phyloP scores from a whole-genome alignment of 2,329 filamentous ascomycete species.

The Fusarium sp. region DNA sequence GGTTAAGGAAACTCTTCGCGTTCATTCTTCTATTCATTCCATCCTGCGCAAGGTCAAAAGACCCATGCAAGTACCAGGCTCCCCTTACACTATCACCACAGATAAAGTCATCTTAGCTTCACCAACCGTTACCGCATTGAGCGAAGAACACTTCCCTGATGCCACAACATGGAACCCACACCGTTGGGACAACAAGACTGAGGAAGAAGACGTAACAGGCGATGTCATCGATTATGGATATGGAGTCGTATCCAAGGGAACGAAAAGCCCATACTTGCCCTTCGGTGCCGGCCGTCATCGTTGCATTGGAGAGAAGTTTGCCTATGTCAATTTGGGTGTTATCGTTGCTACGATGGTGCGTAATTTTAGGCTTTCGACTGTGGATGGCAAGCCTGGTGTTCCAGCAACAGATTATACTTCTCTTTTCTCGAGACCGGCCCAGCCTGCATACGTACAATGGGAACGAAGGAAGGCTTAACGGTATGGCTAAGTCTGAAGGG shows the following conservation, averaged over 20 bases:
- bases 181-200: constrained; percentile 47
- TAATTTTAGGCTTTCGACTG: constrained; percentile 71
- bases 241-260: constrained; percentile 52
- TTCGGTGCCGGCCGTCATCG: constrained; percentile 82
- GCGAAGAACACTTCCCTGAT: constrained; percentile 71
- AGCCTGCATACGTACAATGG: constrained; percentile 56
- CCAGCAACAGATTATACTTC: constrained; percentile 76
- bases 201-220: constrained; percentile 32
- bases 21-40: constrained; percentile 81
- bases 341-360: constrained; percentile 76
- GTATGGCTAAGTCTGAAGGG: neutral
- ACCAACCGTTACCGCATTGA: constrained; percentile 61
- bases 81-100: constrained; percentile 70
- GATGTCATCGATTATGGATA: constrained; percentile 53
- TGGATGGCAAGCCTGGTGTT: constrained; percentile 69
- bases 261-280: constrained; percentile 68
- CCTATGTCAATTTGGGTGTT: constrained; percentile 77
- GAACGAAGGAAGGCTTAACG: constrained; percentile 43
- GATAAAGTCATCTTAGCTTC: constrained; percentile 62
- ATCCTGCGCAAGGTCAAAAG: constrained; percentile 81
- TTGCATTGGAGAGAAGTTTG: constrained; percentile 84
- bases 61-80: constrained; percentile 72
- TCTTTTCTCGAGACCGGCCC: constrained; percentile 57
- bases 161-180: constrained; percentile 52
- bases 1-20: constrained; percentile 79